These are phyloP conservation scores for Colletotrichum neosansevieriae DNA, from an alignment of 2,329 filamentous ascomycete species.

Conservation along the genomic window DNA sequence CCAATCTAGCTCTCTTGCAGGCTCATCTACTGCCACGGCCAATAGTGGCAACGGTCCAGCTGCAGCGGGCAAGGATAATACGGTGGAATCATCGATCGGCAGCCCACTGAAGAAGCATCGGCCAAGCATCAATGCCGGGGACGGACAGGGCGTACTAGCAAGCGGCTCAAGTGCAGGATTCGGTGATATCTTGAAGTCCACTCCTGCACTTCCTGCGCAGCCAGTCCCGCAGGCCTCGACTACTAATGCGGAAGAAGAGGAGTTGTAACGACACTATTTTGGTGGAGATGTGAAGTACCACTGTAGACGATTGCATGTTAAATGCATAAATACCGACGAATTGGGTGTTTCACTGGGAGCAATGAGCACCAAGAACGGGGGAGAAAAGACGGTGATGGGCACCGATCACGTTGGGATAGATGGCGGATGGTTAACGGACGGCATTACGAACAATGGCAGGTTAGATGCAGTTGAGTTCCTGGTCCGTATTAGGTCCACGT, in stretches of 20 bases:
- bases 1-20: constrained; percentile 1
- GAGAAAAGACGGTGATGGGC: no score
- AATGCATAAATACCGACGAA: no score
- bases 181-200: background rate
- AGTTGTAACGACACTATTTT: constrained; percentile 14
- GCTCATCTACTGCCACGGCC: background rate
- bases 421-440: background rate
- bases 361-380: background rate
- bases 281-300: background rate
- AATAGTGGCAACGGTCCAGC: constrained; percentile 9
- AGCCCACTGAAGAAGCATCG: constrained; percentile 41
- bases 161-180: background rate
- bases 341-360: no score
- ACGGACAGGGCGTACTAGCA: background rate
- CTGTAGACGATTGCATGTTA: background rate
- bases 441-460: background rate
- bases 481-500: background rate
- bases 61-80: constrained; percentile 3
- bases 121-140: constrained; percentile 33
- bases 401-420: background rate
- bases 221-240: background rate
- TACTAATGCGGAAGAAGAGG: constrained; percentile 33
- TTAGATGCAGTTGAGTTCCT: background rate
- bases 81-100: constrained; percentile 33
- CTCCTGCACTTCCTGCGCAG: background rate